phyloP scores from a whole-genome alignment of 2,329 filamentous ascomycete species.

The Clarireedia hainanense region DNA sequence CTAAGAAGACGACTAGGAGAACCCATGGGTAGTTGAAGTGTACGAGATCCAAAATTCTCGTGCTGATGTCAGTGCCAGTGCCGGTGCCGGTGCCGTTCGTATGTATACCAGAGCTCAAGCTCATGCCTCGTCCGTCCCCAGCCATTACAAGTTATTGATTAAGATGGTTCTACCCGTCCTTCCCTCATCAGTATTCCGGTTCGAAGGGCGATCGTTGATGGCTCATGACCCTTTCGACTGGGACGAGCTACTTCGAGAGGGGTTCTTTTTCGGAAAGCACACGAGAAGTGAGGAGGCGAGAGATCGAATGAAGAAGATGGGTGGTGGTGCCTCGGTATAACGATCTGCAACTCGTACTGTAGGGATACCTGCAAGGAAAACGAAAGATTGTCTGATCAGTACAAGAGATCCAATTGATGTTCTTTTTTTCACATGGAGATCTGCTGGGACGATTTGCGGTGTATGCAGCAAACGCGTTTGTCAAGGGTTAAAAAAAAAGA shows the following conservation, averaged over 20 bases:
- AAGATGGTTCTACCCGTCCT: conserved; percentile 17
- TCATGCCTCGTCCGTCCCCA: conserved; percentile 19
- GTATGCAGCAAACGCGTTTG: not conserved
- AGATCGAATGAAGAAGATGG: not conserved
- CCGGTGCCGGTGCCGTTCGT: conserved; percentile 11
- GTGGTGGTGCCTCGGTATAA: conserved; percentile 4
- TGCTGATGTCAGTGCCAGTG: conserved; percentile 3
- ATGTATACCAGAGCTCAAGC: conserved; percentile 13
- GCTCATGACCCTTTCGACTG: conserved; percentile 9
- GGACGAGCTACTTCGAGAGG: not conserved
- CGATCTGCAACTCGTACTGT: not conserved
- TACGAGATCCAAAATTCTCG: conserved; percentile 22
- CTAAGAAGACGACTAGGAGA: conserved; percentile 55
- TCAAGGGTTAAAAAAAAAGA: not conserved
- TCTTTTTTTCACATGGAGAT: not conserved
- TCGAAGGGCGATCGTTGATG: conserved; percentile 17
- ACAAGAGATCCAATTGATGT: not conserved
- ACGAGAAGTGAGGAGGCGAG: not conserved
- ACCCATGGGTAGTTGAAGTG: conserved; percentile 51
- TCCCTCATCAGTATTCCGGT: conserved; percentile 26
- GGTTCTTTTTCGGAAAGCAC: not conserved
- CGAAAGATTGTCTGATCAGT: conserved; percentile 5
- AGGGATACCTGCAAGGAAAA: conserved; percentile 1
- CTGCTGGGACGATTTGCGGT: conserved; percentile 3
- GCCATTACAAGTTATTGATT: conserved; percentile 27